Evolutionary conservation across 345 rosid species (phyloP).

Genomic region (Raphanus raphanistrum): DNA sequence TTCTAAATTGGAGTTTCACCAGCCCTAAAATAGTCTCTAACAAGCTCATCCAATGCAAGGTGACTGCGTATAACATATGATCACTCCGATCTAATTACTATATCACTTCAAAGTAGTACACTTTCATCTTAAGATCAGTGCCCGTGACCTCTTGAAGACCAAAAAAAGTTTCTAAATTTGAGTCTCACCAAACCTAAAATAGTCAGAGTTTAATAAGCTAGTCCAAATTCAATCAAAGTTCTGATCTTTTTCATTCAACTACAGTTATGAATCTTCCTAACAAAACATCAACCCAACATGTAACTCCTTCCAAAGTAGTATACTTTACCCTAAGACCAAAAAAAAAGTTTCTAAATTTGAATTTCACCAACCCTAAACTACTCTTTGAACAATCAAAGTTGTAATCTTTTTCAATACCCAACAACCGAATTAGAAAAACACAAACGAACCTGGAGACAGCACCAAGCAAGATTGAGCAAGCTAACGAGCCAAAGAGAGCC

Average conservation of each 20-base stretch:
- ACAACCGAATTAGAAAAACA: not conserved
- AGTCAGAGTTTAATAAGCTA: not conserved
- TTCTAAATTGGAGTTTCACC: not conserved
- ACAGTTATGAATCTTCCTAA: too few relatives aligned
- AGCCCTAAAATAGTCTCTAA: not conserved
- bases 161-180: not conserved
- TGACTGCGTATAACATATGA: not conserved
- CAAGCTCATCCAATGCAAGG: not conserved
- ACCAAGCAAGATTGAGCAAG: constrained; percentile 90
- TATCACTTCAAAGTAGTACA: not conserved
- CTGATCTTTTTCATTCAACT: too few relatives aligned
- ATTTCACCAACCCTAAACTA: not conserved
- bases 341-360: not conserved
- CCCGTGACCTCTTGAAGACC: not conserved
- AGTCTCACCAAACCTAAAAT: not conserved
- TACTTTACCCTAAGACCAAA: too few relatives aligned
- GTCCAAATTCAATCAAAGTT: too few relatives aligned
- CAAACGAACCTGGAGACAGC: constrained; percentile 66
- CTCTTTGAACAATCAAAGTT: not conserved
- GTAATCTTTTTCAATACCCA: not conserved
- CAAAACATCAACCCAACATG: too few relatives aligned
- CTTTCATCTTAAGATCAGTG: not conserved
- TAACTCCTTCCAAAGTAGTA: too few relatives aligned
- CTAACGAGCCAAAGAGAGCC: constrained; percentile 84
- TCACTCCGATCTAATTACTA: not conserved